phyloP scores from a whole-genome alignment of 2,329 filamentous ascomycete species.

The Cladophialophora immunda region DNA sequence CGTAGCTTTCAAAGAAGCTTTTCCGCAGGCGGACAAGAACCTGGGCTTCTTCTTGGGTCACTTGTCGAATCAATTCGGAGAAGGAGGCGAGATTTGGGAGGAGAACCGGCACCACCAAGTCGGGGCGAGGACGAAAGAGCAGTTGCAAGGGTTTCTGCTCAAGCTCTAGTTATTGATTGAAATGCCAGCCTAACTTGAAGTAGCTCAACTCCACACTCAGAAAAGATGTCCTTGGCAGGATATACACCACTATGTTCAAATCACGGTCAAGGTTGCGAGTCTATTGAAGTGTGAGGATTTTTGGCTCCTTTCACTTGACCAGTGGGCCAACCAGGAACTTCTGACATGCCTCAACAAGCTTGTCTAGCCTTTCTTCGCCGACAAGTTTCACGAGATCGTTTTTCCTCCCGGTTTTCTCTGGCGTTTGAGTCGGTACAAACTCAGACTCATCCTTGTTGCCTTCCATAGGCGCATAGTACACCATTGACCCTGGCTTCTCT shows the following conservation, averaged over 20 bases:
- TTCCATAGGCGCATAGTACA: no score
- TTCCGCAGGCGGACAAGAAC: constrained; percentile 45
- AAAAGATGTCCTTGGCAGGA: no score
- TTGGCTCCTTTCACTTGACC: constrained; percentile 18
- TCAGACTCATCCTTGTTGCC: not conserved
- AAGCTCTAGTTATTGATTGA: no score
- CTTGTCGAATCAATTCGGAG: constrained; percentile 46
- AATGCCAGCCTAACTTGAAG: no score
- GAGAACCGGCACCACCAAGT: constrained; percentile 46
- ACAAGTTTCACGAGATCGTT: constrained; percentile 11
- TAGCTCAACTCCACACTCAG: no score
- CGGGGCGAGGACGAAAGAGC: constrained; percentile 21
- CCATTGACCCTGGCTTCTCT: no score
- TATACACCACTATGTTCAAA: no score
- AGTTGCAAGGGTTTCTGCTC: constrained; percentile 25
- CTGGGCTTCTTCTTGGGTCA: constrained; percentile 49
- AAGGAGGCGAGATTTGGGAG: constrained; percentile 45
- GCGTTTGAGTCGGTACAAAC: constrained; percentile 42
- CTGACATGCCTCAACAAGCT: constrained; percentile 12
- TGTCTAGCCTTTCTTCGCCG: constrained; percentile 13
- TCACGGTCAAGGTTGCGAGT: no score
- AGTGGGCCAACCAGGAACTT: constrained; percentile 13
- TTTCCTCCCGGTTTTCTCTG: constrained; percentile 6
- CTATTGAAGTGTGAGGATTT: no score
- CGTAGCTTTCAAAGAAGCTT: constrained; percentile 44